A percentile compares a stretch with the other conserved stretches of the same genome.
These are phyloP conservation scores for Penicillium sp. DNA, from an alignment of 2,329 filamentous ascomycete genomes.

Conservation along the genomic window DNA sequence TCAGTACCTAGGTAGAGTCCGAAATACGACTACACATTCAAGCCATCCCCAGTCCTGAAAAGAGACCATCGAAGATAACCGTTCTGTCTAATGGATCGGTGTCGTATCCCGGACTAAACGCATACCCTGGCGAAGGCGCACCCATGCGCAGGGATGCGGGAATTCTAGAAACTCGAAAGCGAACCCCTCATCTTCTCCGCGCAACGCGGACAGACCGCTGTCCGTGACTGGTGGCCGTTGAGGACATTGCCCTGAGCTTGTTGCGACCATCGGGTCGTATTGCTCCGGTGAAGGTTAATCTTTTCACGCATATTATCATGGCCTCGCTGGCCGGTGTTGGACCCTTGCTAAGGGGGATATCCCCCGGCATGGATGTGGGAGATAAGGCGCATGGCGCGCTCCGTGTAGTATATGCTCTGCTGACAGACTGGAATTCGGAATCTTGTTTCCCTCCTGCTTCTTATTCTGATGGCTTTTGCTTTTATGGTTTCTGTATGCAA, in stretches of 20 bases:
- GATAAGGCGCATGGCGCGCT: slow-evolving; percentile 1
- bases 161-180: slow-evolving; percentile 5
- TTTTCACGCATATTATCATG: not conserved
- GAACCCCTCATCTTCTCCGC: slow-evolving; percentile 8
- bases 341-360: not conserved
- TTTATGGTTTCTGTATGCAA: not conserved
- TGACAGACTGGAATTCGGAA: not conserved
- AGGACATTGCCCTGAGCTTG: not conserved
- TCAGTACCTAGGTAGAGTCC: not conserved
- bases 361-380: not conserved
- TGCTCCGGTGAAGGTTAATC: not conserved
- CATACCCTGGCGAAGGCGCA: not conserved
- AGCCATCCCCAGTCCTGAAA: not conserved
- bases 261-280: slow-evolving; percentile 6
- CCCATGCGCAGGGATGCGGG: slow-evolving; percentile 1
- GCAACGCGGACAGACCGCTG: slow-evolving; percentile 1
- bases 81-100: not conserved
- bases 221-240: not conserved
- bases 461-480: too few relatives aligned
- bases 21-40: not conserved
- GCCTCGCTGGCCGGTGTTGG: not conserved
- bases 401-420: not conserved
- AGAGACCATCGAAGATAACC: not conserved
- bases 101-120: slow-evolving; percentile 11
- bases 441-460: not conserved